These are phyloP conservation scores for Ganoderma leucocontextum DNA, from an alignment of 1,284 basidiomycete genomes.

Conservation along the genomic window DNA sequence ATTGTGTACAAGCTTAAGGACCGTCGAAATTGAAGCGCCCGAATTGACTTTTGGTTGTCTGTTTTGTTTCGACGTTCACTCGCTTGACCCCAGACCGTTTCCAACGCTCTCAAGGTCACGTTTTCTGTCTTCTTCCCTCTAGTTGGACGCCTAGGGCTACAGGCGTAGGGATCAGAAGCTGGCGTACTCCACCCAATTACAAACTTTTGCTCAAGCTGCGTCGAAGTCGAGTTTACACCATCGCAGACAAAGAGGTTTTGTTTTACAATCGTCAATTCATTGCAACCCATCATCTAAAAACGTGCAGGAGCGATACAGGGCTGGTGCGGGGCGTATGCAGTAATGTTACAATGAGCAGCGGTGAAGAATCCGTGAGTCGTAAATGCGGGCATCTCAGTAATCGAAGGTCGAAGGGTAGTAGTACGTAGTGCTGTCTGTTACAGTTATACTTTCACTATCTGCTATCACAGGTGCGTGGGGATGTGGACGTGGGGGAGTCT, in stretches of 20 bases:
- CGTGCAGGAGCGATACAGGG: constrained; percentile 28
- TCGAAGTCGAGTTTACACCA: background rate
- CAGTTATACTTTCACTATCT: constrained; percentile 34
- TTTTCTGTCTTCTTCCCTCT: too few relatives aligned
- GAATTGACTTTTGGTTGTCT: too few relatives aligned
- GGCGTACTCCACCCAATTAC: too few relatives aligned
- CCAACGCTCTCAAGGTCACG: too few relatives aligned
- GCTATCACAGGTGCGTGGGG: constrained; percentile 14
- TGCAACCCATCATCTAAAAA: constrained; percentile 28
- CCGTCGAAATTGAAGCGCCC: too few relatives aligned
- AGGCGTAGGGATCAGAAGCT: too few relatives aligned
- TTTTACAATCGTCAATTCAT: constrained; percentile 25
- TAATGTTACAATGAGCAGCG: constrained; percentile 30
- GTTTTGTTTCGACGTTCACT: too few relatives aligned
- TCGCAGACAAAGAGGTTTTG: constrained; percentile 5
- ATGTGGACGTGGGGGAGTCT: constrained; percentile 8
- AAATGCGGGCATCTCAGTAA: constrained; percentile 19
- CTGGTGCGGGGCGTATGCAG: constrained; percentile 18
- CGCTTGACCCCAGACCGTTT: too few relatives aligned
- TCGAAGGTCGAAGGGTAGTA: constrained; percentile 36
- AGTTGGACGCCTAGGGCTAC: too few relatives aligned
- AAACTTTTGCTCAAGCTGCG: background rate
- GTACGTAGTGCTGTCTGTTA: constrained; percentile 21
- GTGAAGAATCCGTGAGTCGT: constrained; percentile 19
- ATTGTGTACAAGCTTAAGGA: too few relatives aligned